Evolutionary conservation across 1,284 basidiomycete species (phyloP), one percentile per base, ranked within the genome.

Genomic region (Ganoderma sinense): DNA sequence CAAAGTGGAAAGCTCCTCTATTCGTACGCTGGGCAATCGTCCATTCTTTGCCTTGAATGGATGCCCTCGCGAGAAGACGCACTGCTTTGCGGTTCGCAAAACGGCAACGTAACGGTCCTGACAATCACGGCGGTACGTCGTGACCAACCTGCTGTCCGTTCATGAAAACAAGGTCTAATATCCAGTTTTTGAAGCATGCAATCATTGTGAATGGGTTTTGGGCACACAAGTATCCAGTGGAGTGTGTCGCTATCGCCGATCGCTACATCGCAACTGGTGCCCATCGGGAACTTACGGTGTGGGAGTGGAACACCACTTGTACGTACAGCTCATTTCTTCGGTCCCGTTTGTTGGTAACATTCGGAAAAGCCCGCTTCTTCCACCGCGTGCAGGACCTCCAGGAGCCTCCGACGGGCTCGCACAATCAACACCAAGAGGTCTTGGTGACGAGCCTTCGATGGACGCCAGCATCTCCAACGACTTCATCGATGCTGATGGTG

Each of bases 361-460:
- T 36, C 4, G 33, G 33, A 36, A 36, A 36, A 43, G 41, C 41
- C 18, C 41, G 41, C 41, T 3, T 4, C 41, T 43, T 43, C 41
- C 18, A 43, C 41, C 29, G 13, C 1, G 45, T 26, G 10, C 16
- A 13, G 2, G 33, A 51, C 13, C 33, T 66, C 2, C 43, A 11
- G 3, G 39, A 40, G 6, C 66, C 66, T 10, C 33, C 48, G 2
- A 43, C 20, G 1, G 55, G 51, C 26, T 58, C 62, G 0, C 48
- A 59, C 29, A 66, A 62, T 8, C 36, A n/a, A 3, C 18, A 65
- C 18, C 18, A 56, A 8, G 68, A 69, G 14, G 43, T 58, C 16
- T 16, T 69, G 2, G 39, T 66, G 10, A 59, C 64, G 0, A 65
- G 68, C 20, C 26, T 69, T 20, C 68, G 66, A 31, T 69, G 68